These are phyloP conservation scores for Porphyrellus cyaneotinctus DNA, from an alignment of 768 basidiomycete genomes.

Conservation along the genomic window DNA sequence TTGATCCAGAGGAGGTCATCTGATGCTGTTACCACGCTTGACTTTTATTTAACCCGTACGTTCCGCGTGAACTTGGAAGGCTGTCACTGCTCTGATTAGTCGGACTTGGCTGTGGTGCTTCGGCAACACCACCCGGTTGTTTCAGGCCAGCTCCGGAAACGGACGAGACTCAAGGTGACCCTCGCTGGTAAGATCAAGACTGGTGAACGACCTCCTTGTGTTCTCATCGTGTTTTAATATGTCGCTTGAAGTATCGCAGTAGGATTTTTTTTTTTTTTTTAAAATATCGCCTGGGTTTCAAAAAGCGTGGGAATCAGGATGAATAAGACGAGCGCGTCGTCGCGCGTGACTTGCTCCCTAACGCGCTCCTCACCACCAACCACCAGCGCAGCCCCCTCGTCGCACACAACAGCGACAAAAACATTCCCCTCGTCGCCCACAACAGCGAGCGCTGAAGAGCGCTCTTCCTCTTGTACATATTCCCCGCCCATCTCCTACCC, in stretches of 20 bases:
- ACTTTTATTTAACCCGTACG: constrained; percentile 18
- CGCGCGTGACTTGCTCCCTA: constrained; percentile 35
- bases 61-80: constrained; percentile 25
- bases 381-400: constrained; percentile 33
- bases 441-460: constrained; percentile 12
- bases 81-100: constrained; percentile 24
- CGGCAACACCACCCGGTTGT: constrained; percentile 10
- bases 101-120: constrained; percentile 22
- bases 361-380: constrained; percentile 38
- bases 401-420: constrained; percentile 32
- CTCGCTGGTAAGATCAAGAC: constrained; percentile 5
- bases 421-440: constrained; percentile 4
- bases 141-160: constrained; percentile 10
- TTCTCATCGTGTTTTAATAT: constrained; percentile 14
- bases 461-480: constrained; percentile 12
- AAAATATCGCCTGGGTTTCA: constrained; percentile 12
- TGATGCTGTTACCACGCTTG: constrained; percentile 16
- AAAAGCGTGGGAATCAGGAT: constrained; percentile 32
- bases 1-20: constrained; percentile 20
- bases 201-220: constrained; percentile 2
- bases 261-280: constrained; percentile 20
- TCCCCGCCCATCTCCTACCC: neutral
- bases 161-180: neutral
- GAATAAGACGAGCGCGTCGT: constrained; percentile 38
- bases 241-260: constrained; percentile 10